Base-by-base conservation (phyloP, 306 rosid genomes). In the Pyrus betulifolia region DNA sequence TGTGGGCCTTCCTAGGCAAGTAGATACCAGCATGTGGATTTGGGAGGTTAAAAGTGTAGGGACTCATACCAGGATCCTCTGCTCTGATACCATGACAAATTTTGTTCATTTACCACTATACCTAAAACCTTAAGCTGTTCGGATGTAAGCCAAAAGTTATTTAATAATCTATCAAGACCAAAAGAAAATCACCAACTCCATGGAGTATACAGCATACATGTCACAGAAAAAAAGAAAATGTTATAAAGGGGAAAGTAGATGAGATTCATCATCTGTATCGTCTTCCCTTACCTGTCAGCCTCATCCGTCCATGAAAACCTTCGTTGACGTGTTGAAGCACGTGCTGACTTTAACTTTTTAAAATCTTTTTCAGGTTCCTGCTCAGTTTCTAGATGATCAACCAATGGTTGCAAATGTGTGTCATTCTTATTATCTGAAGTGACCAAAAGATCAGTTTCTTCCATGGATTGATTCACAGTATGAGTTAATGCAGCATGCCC, bases 221-320 rank as follows among this genome's bases (percentile, higher is more conserved):
- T 8, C 12, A 7, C n/a, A 30, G 42, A 8, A 62, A 28, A 28
- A 62, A 25, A 21, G 31, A 35, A 62, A 62, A 62, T 11, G 67
- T 2, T 15, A 11, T 58, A 25, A 23, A 60, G 27, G 14, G 18
- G 65, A 60, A 60, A 60, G 19, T 60, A 60, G 65, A 59, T 25
- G 58, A 9, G 35, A 45, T 8, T 25, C 73, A 45, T 28, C 35
- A 69, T 69, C 58, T 69, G 28, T 27, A 62, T 60, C 15, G n/a
- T 22, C 27, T 57, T 74, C 68, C 63, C 85, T 80, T 85, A 95
- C 98, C 98, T 89, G 78, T 95, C 97, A 80, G 95, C 82, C 83
- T 87, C 89, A 82, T 95, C 97, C 76, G 92, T 90, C 97, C 97
- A 92, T 57, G 77, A 23, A 80, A 92, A 89, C 79, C 97, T 92